phyloP scores from a whole-genome alignment of 192 early-diverging fungal genomes.

The Entomortierella lignicola region DNA sequence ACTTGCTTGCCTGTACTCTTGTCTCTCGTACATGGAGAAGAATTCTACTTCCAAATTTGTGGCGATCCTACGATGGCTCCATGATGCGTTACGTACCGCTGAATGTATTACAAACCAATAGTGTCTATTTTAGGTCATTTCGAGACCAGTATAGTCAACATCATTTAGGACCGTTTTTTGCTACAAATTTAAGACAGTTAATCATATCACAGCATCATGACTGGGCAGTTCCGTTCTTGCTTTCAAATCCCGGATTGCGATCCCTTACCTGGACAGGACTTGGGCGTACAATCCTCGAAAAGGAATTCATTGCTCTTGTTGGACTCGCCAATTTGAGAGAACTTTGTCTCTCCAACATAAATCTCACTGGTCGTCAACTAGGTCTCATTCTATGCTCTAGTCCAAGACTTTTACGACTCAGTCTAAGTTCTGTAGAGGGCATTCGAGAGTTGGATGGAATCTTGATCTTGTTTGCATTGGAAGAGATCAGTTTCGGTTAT shows the following conservation, averaged over 20 bases:
- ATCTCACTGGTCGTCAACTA: slow-evolving; percentile 12
- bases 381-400: slow-evolving; percentile 15
- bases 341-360: slow-evolving; percentile 36
- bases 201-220: slow-evolving; percentile 23
- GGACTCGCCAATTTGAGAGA: slow-evolving; percentile 22
- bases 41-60: no score
- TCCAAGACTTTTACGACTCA: slow-evolving; percentile 18
- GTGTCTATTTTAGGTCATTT: no score
- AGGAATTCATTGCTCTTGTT: no score
- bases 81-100: no score
- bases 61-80: no score
- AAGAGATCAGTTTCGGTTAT: slow-evolving; percentile 42
- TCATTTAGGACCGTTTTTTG: slow-evolving; percentile 20
- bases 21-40: no score
- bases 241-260: no score
- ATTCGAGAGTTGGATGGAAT: slow-evolving; percentile 17
- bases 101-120: no score
- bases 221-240: slow-evolving; percentile 17
- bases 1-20: no score
- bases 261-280: no score
- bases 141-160: slow-evolving; percentile 28
- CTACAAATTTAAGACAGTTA: slow-evolving; percentile 17
- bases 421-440: slow-evolving; percentile 31
- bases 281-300: no score
- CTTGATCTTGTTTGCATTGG: slow-evolving; percentile 16